Base-by-base conservation (phyloP, 2,329 filamentous ascomycete species). In the Cordyceps cicadae region DNA sequence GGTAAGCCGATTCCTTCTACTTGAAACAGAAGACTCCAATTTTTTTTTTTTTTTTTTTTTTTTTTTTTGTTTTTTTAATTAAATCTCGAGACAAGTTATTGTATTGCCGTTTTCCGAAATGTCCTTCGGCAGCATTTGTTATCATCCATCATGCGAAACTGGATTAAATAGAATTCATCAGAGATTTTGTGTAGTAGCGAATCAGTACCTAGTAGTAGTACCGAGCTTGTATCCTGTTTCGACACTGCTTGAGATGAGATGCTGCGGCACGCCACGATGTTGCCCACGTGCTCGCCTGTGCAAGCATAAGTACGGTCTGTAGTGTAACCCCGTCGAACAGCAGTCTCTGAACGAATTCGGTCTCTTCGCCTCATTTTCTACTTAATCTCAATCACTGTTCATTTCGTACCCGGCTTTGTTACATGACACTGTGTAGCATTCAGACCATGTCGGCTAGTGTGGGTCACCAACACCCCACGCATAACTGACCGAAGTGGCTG, bases 381-480 rank as follows among this genome's bases (percentile, higher is more conserved):
- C 7, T 24, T 39, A 15, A 24, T 24, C 24, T 39, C 3, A 21
- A 3, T 26, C 17, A 24, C 41, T 54, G 7, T 6, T 54, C 24
- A 54, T n/a, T 17, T 54, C 19, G n/a, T 24, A 43, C 17, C 11
- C 21, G 41, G 34, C 21, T 29, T 54, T n/a, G n/a, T n/a, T 32
- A 26, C 37, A 19, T 12, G 52, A 54, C 26, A 17, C 43, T 37
- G 29, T 17, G 43, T 56, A n/a, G 26, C 46, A 57, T 50, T 50
- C 43, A 21, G 19, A 50, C 29, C 45, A 39, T 24, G 45, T 41
- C 34, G 52, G 58, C 58, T 41, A 19, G 19, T 54, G 58, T 60
- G 58, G 58, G 58, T 60, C 58, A 49, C 58, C 17, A 54, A 60
- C 58, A 49, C 50, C 50, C 58, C 58, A 60, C 50, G 58, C 43